Evolutionary conservation across 352 stramenopile species (phyloP), one percentile per base, ranked within the genome.

Genomic region (Plasmopara viticola): DNA sequence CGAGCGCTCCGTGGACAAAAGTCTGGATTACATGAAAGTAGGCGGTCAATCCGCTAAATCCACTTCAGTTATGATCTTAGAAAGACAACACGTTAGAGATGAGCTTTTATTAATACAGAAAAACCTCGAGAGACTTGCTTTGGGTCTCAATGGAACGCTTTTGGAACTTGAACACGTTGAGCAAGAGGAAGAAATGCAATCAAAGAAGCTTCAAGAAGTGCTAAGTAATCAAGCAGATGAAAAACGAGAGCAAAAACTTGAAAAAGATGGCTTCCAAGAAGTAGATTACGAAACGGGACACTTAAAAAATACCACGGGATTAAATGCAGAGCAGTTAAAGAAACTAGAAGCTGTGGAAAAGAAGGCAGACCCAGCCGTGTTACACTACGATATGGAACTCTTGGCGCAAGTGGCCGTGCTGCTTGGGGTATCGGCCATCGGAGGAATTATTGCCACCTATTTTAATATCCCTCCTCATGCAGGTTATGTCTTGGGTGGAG

Each of bases 401-500:
- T 62, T 94, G n/a, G 81, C 75, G 8, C 81, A 94, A 60, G 87
- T 94, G 40, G 84, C 84, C 5, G 72, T 90, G 20, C 44, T 94
- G 35, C 60, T 94, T 4, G 84, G 81, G 15, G 75, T 90, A 0
- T 83, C 90, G 3, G 87, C 91, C 0, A 83, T 97, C 48, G 87
- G 88, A 35, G 90, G 90, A 5, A 95, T 97, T 51, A 71, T 92
- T 15, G 80, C 84, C 0, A 88, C 87, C 17, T 90, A 86, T 53
- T 84, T 95, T 38, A 86, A 88, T 35, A 84, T 95, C 14, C 90
- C 90, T 13, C 84, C 87, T n/a, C 84, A 94, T 48, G 76, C 95
- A 14, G 90, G 90, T 0, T 97, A 96, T 70, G 68, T 97, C 14
- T 70, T 96, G 0, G 90, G 86, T 31, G 90, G 90, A 25, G 87